phyloP scores from a whole-genome alignment of 2,329 filamentous ascomycete species.

The Aspergillus sp. region DNA sequence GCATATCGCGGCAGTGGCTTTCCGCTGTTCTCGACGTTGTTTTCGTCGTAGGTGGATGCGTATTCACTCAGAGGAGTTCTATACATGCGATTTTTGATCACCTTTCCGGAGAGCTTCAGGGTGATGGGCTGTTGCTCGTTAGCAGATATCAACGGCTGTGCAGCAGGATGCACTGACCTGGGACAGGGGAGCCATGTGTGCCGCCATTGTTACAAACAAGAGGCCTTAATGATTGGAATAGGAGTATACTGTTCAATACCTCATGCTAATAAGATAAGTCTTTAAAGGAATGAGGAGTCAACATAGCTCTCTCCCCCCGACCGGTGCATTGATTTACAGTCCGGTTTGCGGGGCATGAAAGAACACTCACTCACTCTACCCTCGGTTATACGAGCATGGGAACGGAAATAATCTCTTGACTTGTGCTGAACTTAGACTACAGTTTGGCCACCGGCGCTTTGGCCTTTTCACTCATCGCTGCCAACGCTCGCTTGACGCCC shows the following conservation, averaged over 20 bases:
- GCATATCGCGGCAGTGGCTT: constrained; percentile 21
- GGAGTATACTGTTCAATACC: not conserved
- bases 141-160: not conserved
- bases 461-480: not conserved
- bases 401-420: not conserved
- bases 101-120: constrained; percentile 22
- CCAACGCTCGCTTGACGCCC: not conserved
- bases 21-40: constrained; percentile 22
- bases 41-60: constrained; percentile 22
- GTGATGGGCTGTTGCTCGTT: constrained; percentile 16
- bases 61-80: constrained; percentile 26
- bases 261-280: not conserved
- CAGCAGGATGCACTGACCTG: not conserved
- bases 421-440: not conserved
- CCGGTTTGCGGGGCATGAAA: not conserved
- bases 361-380: no score
- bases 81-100: constrained; percentile 23
- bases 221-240: not conserved
- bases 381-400: not conserved
- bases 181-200: not conserved
- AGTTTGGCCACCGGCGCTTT: not conserved
- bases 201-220: not conserved
- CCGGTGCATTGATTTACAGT: not conserved
- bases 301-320: not conserved
- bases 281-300: not conserved